A percentile compares a stretch with the other conserved stretches of the same genome.
Evolutionary conservation across 2,329 filamentous ascomycete species (phyloP).

Genomic region (Orbilia javanica): DNA sequence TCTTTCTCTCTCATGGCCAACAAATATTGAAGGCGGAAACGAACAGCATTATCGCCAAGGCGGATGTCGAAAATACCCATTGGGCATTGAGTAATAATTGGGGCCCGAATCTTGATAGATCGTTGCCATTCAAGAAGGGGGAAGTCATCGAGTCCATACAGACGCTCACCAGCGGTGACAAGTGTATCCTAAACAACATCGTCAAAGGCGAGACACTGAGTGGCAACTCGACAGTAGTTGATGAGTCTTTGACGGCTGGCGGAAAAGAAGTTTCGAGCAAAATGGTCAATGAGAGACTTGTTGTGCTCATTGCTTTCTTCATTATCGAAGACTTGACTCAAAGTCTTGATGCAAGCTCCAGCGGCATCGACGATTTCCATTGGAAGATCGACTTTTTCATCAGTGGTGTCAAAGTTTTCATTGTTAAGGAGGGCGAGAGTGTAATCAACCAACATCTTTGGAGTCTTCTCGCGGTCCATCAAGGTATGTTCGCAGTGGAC

Average conservation of each 20-base stretch:
- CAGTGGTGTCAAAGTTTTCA: constrained; percentile 8
- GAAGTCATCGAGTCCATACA: constrained; percentile 33
- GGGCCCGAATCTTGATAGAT: constrained; percentile 16
- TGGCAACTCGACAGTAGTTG: constrained; percentile 28
- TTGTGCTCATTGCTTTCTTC: constrained; percentile 14
- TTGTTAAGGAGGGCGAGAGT: constrained; percentile 40
- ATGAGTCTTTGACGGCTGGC: constrained; percentile 25
- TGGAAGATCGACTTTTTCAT: constrained; percentile 23
- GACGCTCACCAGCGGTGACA: constrained; percentile 41
- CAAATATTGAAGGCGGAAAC: constrained; percentile 37
- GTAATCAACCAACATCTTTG: constrained; percentile 36
- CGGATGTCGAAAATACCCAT: constrained; percentile 38
- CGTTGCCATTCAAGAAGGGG: background rate
- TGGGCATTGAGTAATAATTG: constrained; percentile 6
- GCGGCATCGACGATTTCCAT: constrained; percentile 37
- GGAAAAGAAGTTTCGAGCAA: constrained; percentile 39
- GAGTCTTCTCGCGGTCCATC: constrained; percentile 46
- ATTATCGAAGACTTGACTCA: constrained; percentile 13
- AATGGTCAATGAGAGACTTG: constrained; percentile 20
- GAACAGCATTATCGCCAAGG: constrained; percentile 33
- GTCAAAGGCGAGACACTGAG: constrained; percentile 34
- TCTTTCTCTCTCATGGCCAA: constrained; percentile 44
- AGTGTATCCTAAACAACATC: constrained; percentile 48
- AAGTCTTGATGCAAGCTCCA: constrained; percentile 11
- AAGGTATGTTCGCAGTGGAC: constrained; percentile 41